Percentiles rank a stretch among this genome's conserved stretches.
These are phyloP conservation scores for Termitomyces sp. DNA, from an alignment of 768 basidiomycete genomes.

Conservation along the genomic window DNA sequence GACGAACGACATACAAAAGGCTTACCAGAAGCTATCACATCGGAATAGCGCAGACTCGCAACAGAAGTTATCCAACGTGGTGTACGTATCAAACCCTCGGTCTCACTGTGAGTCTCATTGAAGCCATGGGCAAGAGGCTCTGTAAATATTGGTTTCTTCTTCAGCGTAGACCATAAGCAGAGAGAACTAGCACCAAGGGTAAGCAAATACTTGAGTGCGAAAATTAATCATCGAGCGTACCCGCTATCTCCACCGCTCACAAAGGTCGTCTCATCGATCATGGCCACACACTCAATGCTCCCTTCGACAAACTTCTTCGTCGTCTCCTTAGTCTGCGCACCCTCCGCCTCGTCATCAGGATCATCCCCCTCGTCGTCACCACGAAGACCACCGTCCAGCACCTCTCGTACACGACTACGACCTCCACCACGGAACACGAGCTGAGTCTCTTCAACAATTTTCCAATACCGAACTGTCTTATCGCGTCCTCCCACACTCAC, in stretches of 20 bases:
- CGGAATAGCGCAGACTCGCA: slow-evolving; percentile 79
- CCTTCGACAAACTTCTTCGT: slow-evolving; percentile 73
- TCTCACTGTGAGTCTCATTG: slow-evolving; percentile 61
- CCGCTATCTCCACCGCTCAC: slow-evolving; percentile 95
- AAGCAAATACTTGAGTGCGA: background rate
- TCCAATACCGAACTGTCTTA: slow-evolving; percentile 92
- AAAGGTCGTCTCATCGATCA: slow-evolving; percentile 94
- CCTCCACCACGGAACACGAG: slow-evolving; percentile 97
- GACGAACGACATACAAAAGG: background rate
- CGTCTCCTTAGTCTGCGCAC: slow-evolving; percentile 23
- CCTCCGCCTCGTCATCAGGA: slow-evolving; percentile 19
- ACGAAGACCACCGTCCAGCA: slow-evolving; percentile 69
- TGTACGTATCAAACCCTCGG: slow-evolving; percentile 67
- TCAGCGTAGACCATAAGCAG: slow-evolving; percentile 83
- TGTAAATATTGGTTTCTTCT: slow-evolving; percentile 93
- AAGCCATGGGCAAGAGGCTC: slow-evolving; percentile 85
- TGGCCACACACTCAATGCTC: slow-evolving; percentile 84
- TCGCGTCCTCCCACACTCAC: slow-evolving; percentile 88
- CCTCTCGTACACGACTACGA: slow-evolving; percentile 69
- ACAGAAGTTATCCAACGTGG: slow-evolving; percentile 92
- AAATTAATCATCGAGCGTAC: slow-evolving; percentile 39
- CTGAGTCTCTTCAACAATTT: slow-evolving; percentile 91
- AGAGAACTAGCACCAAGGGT: slow-evolving; percentile 59
- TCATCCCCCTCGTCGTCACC: slow-evolving; percentile 55
- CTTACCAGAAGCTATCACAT: slow-evolving; percentile 84